Base-by-base conservation (phyloP, 73 alveolate species). In the Blepharisma stoltei region DNA sequence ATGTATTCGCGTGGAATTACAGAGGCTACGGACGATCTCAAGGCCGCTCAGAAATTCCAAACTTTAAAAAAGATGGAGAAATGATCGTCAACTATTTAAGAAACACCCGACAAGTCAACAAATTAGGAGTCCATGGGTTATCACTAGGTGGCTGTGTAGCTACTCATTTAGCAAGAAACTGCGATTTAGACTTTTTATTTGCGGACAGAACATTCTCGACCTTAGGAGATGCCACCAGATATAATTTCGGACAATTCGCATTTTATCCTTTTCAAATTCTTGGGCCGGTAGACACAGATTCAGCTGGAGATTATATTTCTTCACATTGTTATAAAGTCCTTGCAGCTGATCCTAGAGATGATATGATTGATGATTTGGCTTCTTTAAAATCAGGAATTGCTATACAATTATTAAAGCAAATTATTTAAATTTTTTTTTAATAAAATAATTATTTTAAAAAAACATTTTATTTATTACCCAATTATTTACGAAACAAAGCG, bases 11-110 rank as follows among this genome's bases (percentile, higher is more conserved):
- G 18, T 76, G 54, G 38, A 76, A 76, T 53, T 76, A 76, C 83
- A 84, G 78, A 6, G 83, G 83, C 55, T 76, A 54, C 4, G 83
- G 83, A 7, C 49, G 83, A 9, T 25, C 83, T 9, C 9, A 6
- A 7, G 83, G 83, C 9, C 7, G 82, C 37, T 50, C 83, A 3
- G 14, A 25, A 6, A 21, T 65, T 1, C 18, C 14, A 9, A 76
- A 47, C 7, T 21, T 54, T 14, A 27, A 23, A 7, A 20, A 54
- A 7, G 83, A 55, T 76, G 46, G 81, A 7, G 81, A 76, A 65
- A 52, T 20, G 20, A 55, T 76, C 6, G 27, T 55, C 20, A 6
- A 6, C 4, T 49, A 14, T 68, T 14, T 76, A 32, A 25, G 55
- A n/a, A 69, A 25, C 14, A 23, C 23, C 43, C 23, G n/a, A n/a